Evolutionary conservation across 495 filamentous ascomycete genomes (phyloP), one percentile per base, ranked within the genome.

Genomic region (Hyaloscypha variabilis): DNA sequence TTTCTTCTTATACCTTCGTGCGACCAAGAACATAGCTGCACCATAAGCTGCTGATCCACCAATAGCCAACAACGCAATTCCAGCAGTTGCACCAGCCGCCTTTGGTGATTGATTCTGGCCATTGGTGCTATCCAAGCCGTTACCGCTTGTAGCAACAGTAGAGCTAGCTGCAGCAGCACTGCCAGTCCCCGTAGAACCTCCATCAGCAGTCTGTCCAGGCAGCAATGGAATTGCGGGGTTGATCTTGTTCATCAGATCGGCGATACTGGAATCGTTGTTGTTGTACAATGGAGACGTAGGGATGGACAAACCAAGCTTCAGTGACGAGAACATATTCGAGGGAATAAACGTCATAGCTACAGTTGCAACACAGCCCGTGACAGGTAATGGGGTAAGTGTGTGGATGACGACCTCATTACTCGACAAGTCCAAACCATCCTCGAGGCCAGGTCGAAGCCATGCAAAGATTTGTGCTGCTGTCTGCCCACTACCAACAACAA

Each of bases 11-110:
- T 98, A 99, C 65, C 95, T 84, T 53, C 96, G 86, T 26, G 95
- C 95, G 68, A 98, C 85, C 74, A 94, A 90, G 78, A 98, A 96
- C 95, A 99, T 98, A 75, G 92, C 96, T n/a, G 91, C 94, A 73
- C 94, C 96, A 71, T 99, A 99, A n/a, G 89, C 90, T 53, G 89
- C 88, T 19, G 92, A 92, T 71, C 93, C 92, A 50, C 83, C 86
- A 31, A 93, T 86, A 59, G 91, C 89, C 70, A 89, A 91, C 54
- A 88, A 78, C 55, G 87, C 91, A 74, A 97, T 92, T 68, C 90
- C 93, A 55, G 92, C 90, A n/a, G 90, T 94, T 71, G 89, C 91
- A 61, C 87, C 86, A 58, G 84, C 85, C 58, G 92, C 85, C 26
- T 83, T 79, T 49, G 78, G 75, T 31, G 85, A 83, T 55, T 67